A percentile compares a stretch with the other conserved stretches of the same genome.
Conservation (phyloP, 768 basidiomycete species). For the Pleurotus sapidus region DNA sequence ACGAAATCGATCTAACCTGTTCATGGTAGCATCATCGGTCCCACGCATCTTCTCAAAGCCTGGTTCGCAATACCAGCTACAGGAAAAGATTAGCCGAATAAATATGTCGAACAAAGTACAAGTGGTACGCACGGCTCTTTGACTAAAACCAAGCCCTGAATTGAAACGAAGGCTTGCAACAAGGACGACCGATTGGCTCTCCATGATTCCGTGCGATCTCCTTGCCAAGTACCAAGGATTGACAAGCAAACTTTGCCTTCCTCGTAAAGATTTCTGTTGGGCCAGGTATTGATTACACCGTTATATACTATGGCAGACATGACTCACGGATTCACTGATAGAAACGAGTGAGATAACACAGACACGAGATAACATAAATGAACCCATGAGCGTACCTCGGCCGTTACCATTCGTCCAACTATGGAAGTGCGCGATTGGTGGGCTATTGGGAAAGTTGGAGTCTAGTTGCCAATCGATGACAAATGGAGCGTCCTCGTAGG, state of each 20-base stretch:
- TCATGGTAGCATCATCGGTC: constrained; percentile 86
- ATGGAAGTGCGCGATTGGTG: constrained; percentile 85
- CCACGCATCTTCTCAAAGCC: constrained; percentile 91
- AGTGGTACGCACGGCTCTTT: constrained; percentile 75
- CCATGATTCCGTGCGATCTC: constrained; percentile 88
- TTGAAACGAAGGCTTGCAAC: constrained; percentile 89
- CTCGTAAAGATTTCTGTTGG: constrained; percentile 79
- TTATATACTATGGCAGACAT: neutral
- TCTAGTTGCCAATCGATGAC: constrained; percentile 93
- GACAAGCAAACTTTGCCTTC: constrained; percentile 95
- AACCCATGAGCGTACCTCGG: constrained; percentile 48
- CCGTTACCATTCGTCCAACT: constrained; percentile 97
- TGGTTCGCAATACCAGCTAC: constrained; percentile 88
- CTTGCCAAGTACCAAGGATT: constrained; percentile 89
- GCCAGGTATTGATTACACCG: constrained; percentile 2
- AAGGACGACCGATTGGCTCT: constrained; percentile 80
- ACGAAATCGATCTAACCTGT: constrained; percentile 49
- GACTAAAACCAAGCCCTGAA: constrained; percentile 90
- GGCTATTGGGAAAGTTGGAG: constrained; percentile 77
- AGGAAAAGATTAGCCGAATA: neutral
- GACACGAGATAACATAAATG: constrained; percentile 4
- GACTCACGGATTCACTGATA: constrained; percentile 73
- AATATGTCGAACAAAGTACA: neutral
- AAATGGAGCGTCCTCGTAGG: constrained; percentile 94
- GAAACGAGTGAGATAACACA: constrained; percentile 7